These are phyloP conservation scores for grape (Vitis vinifera) DNA, from an alignment of 164 flowering plant genomes.

Conservation along the genomic window DNA sequence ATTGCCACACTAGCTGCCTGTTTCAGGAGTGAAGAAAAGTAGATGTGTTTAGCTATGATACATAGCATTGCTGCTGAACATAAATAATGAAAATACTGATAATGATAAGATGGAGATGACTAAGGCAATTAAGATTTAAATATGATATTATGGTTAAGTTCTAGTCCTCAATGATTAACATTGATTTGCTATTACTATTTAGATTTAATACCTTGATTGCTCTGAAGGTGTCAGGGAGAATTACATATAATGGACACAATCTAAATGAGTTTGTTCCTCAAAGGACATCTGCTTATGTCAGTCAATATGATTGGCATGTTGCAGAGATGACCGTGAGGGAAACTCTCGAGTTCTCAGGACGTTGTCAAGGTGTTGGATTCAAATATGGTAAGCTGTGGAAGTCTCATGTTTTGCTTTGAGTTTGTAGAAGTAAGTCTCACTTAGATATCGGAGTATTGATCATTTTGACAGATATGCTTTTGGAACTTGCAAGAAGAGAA, in stretches of 20 bases:
- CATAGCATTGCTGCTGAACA: too few species aligned
- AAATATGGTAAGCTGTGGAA: conserved; percentile 61
- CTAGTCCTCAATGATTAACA: background rate
- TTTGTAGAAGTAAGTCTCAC: background rate
- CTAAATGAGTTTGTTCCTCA: conserved; percentile 82
- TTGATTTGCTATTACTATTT: background rate
- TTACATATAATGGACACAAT: conserved; percentile 79
- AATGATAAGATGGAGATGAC: too few species aligned
- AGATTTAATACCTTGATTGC: conserved; percentile 12
- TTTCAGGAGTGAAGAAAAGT: too few species aligned
- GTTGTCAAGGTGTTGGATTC: conserved; percentile 90
- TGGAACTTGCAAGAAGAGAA: conserved; percentile 95
- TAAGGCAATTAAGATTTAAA: too few species aligned
- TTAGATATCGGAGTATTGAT: conserved; percentile 1
- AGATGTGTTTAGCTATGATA: too few species aligned
- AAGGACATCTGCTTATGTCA: conserved; percentile 85
- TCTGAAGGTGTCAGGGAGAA: conserved; percentile 73
- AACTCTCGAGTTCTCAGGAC: conserved; percentile 81
- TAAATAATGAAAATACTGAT: too few species aligned
- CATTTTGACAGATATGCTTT: conserved; percentile 70
- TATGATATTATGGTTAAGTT: too few species aligned
- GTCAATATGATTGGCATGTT: conserved; percentile 87
- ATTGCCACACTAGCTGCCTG: too few species aligned
- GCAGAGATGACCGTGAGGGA: conserved; percentile 98
- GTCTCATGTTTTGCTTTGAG: background rate